Evolutionary conservation across 441 rosid species (phyloP), one percentile per base, ranked within the genome.

Genomic region (Croton laevigatus): DNA sequence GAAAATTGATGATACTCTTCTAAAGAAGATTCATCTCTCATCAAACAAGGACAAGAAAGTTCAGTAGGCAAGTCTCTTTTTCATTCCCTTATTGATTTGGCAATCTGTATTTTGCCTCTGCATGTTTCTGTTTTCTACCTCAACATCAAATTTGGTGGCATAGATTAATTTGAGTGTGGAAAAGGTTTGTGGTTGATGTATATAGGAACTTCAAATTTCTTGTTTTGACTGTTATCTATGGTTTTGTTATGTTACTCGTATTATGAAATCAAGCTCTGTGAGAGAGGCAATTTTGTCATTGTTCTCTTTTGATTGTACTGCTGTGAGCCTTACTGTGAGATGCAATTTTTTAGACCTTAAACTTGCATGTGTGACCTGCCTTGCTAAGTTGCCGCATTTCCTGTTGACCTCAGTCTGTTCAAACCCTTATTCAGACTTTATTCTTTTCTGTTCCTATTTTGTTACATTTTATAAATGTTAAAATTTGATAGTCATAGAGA

Each of bases 41-140:
- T 71, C 85, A 8, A 76, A 71, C 66, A 89, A 88, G 84, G 87
- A 73, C 46, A 95, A 91, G 85, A 95, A 92, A 87, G 81, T 76
- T 72, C 83, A 82, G 71, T 89, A 91, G 96, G 91, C 72, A 84
- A 76, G 89, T 73, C 17, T 11, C 65, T 40, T 49, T 12, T 8
- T 68, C 48, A 37, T 37, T 12, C 12, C 12, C 52, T 9, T n/a
- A 2, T n/a, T 22, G 5, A 22, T 17, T 27, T 57, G 27, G 6
- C 36, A 57, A 11, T 23, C 27, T 57, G 61, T 8, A 10, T 1
- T 57, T 3, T 2, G 13, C 38, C 9, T 27, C 38, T 23, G 61
- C 38, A 57, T 23, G 61, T 48, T 27, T 46, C 11, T 63, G 14
- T 23, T 64, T 27, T 36, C 17, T 16, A 6, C 14, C 2, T 8